Base-by-base conservation (phyloP, 495 filamentous ascomycete species). In the Geopyxis carbonaria region DNA sequence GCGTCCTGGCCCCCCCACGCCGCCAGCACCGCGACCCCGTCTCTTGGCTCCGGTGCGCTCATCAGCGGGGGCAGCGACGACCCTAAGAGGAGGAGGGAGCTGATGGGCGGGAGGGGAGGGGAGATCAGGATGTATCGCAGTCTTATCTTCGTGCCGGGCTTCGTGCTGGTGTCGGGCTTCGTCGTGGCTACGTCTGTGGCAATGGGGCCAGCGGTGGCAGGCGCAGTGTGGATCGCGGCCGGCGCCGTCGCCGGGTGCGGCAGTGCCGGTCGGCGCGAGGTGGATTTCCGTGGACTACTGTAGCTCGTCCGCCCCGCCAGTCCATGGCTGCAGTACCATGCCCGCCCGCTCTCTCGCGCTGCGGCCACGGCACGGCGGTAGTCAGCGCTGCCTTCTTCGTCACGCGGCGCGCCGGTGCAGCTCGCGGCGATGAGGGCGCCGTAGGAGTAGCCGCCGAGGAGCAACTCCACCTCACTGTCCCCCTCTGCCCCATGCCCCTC, bases 361-460 rank as follows among this genome's bases (percentile, higher is more conserved):
- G 34, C 54, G 4, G 34, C 39, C 18, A 56, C 11, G 7, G 53
- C 42, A 56, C 11, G 7, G 53, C 42, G 2, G 19, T 34, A 2
- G 24, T 19, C 20, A 47, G 55, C n/a, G 68, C 61, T 2, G 68
- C 56, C 0, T 58, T 47, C 5, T 50, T 29, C 92, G 69, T 1
- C 63, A 58, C 10, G 63, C 54, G 18, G 76, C 57, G 8, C 64
- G 53, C 2, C 84, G 85, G n/a, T n/a, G 4, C 87, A 70, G 45
- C 75, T 71, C 3, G 68, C 72, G 8, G 80, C 71, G 29, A 95
- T 72, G 43, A 93, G 63, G 4, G 83, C 77, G 24, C 89, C 89
- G 53, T 93, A 95, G 0, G 87, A 94, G 57, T 95, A 95, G 28
- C 89, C 89, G 2, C 68, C 78, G 3, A 91, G 54, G 1, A 93